phyloP scores from a whole-genome alignment of 2,329 filamentous ascomycete genomes.

The Coniochaeta pulveracea region DNA sequence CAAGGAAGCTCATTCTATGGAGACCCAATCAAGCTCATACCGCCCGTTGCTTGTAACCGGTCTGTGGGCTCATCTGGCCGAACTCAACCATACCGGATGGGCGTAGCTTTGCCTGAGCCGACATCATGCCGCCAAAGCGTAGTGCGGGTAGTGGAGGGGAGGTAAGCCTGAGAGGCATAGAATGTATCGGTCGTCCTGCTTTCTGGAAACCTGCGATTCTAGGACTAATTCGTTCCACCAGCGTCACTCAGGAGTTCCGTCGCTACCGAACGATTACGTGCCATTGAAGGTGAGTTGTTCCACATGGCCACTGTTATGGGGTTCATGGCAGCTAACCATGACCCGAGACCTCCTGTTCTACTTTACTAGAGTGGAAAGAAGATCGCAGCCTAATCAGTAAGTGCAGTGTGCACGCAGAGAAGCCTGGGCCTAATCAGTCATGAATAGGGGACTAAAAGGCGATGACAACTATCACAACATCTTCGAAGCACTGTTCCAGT shows the following conservation, averaged over 20 bases:
- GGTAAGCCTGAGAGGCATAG: slow-evolving; percentile 1
- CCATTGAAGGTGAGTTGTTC: slow-evolving; percentile 11
- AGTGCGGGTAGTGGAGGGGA: slow-evolving; percentile 3
- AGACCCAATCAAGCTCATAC: too few relatives aligned
- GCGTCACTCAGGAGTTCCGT: slow-evolving; percentile 8
- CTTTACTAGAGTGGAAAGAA: slow-evolving; percentile 11
- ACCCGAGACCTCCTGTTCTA: slow-evolving; percentile 11
- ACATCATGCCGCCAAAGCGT: slow-evolving; percentile 1
- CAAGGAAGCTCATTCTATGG: too few relatives aligned
- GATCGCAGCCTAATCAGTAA: slow-evolving; percentile 8
- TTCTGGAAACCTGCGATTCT: slow-evolving; percentile 1
- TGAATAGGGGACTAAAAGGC: slow-evolving; percentile 31
- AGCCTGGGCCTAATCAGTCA: background rate
- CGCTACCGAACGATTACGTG: slow-evolving; percentile 10
- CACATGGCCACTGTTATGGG: background rate
- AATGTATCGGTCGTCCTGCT: background rate
- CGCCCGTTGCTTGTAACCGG: too few relatives aligned
- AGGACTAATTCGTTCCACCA: slow-evolving; percentile 5
- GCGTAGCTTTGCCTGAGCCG: too few relatives aligned
- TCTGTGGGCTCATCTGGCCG: too few relatives aligned
- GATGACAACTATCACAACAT: slow-evolving; percentile 76
- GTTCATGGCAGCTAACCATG: slow-evolving; percentile 1
- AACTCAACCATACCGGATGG: too few relatives aligned
- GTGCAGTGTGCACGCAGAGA: background rate
- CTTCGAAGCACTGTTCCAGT: slow-evolving; percentile 69